phyloP scores from a whole-genome alignment of 108 stramenopile species.

The Schizochytrium sp. region DNA sequence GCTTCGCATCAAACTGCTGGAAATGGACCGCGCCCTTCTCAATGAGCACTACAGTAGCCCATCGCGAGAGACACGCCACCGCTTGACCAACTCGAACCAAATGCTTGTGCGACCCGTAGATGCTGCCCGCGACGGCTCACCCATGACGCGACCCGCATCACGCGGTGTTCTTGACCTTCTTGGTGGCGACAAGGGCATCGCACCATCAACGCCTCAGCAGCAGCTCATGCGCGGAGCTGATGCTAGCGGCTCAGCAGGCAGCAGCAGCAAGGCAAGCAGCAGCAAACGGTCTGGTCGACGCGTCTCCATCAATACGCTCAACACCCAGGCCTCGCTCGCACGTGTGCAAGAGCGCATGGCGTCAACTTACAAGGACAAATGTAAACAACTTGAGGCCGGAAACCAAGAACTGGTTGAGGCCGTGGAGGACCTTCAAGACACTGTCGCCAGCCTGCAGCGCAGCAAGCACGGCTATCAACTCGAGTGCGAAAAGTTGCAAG shows the following conservation, averaged over 20 bases:
- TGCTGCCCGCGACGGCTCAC: not conserved
- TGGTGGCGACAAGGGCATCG: not conserved
- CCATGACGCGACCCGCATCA: not conserved
- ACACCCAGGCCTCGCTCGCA: not conserved
- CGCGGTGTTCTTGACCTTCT: not conserved
- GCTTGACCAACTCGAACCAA: not conserved
- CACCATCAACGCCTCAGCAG: not conserved
- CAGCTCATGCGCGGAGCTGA: not conserved
- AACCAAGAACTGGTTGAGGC: slow-evolving; percentile 1
- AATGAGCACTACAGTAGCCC: slow-evolving; percentile 12
- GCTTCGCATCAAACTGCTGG: not conserved
- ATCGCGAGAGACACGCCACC: not conserved
- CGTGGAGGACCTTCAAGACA: not conserved
- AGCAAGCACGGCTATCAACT: slow-evolving; percentile 11
- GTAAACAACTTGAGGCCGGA: slow-evolving; percentile 9
- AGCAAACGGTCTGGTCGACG: not conserved
- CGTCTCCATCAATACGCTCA: slow-evolving; percentile 9
- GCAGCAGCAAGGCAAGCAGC: not conserved
- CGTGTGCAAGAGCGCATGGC: slow-evolving; percentile 16
- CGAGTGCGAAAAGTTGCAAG: slow-evolving; percentile 5
- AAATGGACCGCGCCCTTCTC: slow-evolving; percentile 9
- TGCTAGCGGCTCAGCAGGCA: not conserved
- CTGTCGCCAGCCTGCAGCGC: not conserved
- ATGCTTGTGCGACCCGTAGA: not conserved
- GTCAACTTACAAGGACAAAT: not conserved